Evolutionary conservation across 768 basidiomycete genomes (phyloP), one percentile per base, ranked within the genome.

Genomic region (Tulasnella sp.): DNA sequence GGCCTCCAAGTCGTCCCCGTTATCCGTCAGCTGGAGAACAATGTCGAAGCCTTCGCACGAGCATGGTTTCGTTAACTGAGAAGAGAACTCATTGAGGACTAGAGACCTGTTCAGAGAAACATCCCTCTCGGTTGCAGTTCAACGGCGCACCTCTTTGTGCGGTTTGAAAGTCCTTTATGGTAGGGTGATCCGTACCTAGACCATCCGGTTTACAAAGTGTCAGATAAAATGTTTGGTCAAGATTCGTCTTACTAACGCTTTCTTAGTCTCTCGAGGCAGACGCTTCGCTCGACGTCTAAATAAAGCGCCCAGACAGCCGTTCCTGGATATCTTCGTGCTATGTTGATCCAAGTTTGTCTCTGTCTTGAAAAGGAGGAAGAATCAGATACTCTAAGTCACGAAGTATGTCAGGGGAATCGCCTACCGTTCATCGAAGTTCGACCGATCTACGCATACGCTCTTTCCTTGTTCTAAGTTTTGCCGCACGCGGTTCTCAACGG

Each of bases 361-460:
- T 79, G 79, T 36, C 79, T 79, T 31, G 25, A 38, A 29, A 42
- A 42, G 70, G 75, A 36, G 78, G 82, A 54, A 12, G 52, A 29
- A 81, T 77, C 78, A 76, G 72, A 38, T n/a, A 71, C n/a, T 34
- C 54, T 37, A 67, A 9, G 68, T 36, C 36, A 67, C 49, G 7
- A 2, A 17, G n/a, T 4, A 34, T n/a, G 29, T 19, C 38, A 40
- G 14, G 19, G 19, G 39, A 75, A 68, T 31, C 34, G 85, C 88
- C 82, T 83, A 93, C 91, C 81, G 80, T 74, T 85, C 85, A 81
- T 93, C 88, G 79, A 93, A 87, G 83, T 94, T 93, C 34, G 91
- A 91, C 77, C 93, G 87, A 81, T 93, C 93, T 64, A 93, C 87
- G 81, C 91, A 92, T 19, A 90, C 90, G n/a, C 91, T 93, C 69